Conservation (phyloP, 495 filamentous ascomycete species). For the Penicillium nucicola region DNA sequence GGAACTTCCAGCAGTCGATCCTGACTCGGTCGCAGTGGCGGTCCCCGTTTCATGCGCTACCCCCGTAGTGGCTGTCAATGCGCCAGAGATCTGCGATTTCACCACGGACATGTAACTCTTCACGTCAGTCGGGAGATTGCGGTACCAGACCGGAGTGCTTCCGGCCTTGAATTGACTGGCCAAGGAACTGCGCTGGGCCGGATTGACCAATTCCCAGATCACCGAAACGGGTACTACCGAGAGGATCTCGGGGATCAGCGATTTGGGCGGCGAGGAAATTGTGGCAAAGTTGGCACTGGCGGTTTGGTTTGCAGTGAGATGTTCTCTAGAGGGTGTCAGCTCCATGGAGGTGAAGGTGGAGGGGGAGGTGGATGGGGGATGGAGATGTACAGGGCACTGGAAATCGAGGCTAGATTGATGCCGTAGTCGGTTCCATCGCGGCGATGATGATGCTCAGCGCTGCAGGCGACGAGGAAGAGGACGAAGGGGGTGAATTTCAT, state of each 20-base stretch:
- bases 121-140: slow-evolving; percentile 23
- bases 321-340: slow-evolving; percentile 1
- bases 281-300: slow-evolving; percentile 27
- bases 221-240: slow-evolving; percentile 26
- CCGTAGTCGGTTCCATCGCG: slow-evolving; percentile 10
- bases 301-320: slow-evolving; percentile 16
- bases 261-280: slow-evolving; percentile 27
- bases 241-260: slow-evolving; percentile 28
- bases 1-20: not conserved
- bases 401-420: slow-evolving; percentile 11
- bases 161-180: slow-evolving; percentile 31
- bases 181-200: slow-evolving; percentile 25
- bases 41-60: slow-evolving; percentile 1
- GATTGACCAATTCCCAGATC: slow-evolving; percentile 23
- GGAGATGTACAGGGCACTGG: slow-evolving; percentile 12
- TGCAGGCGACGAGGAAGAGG: slow-evolving; percentile 6
- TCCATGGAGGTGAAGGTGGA: not conserved
- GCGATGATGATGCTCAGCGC: slow-evolving; percentile 5
- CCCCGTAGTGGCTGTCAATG: slow-evolving; percentile 23
- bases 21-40: slow-evolving; percentile 1
- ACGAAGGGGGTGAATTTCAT: slow-evolving; percentile 4
- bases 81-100: slow-evolving; percentile 24
- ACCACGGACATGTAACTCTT: slow-evolving; percentile 34
- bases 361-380: not conserved
- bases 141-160: slow-evolving; percentile 31